Evolutionary conservation across 2,329 filamentous ascomycete species (phyloP).

Genomic region (Thielaviopsis ethacetica): DNA sequence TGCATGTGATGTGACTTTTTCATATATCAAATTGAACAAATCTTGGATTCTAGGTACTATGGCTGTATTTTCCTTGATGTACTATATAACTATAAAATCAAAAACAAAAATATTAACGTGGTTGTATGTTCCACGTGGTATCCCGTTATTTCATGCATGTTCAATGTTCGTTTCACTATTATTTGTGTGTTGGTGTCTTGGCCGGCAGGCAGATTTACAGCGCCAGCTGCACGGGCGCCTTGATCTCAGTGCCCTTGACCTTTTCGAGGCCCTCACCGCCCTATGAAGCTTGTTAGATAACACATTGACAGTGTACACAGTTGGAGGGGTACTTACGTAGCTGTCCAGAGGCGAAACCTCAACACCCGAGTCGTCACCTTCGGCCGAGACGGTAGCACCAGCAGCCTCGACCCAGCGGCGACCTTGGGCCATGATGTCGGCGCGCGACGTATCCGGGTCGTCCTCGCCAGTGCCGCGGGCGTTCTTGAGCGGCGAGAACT

Average conservation of each 20-base stretch:
- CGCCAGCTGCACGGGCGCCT: conserved; percentile 31
- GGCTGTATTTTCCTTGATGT: neutral
- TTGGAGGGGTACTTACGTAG: conserved; percentile 55
- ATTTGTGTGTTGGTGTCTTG: neutral
- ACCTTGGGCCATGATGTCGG: conserved; percentile 80
- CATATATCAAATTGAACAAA: neutral
- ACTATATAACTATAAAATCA: neutral
- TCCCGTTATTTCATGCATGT: neutral
- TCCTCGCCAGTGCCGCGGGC: conserved; percentile 71
- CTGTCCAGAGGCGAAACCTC: conserved; percentile 88
- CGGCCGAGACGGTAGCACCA: conserved; percentile 53
- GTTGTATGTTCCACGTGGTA: neutral
- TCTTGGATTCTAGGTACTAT: neutral
- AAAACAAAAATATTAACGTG: neutral
- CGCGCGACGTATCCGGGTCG: conserved; percentile 82
- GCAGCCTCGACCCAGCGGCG: conserved; percentile 69
- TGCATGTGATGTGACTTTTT: neutral
- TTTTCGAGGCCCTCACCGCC: conserved; percentile 46
- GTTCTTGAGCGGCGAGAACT: conserved; percentile 97
- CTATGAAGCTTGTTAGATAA: conserved; percentile 19
- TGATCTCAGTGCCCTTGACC: conserved; percentile 35
- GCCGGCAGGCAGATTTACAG: neutral
- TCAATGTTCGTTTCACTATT: neutral
- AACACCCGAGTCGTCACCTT: conserved; percentile 48
- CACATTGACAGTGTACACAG: neutral